These are phyloP conservation scores for Yarrowia galli DNA, from an alignment of 1,139 yeast genomes.

Conservation along the genomic window DNA sequence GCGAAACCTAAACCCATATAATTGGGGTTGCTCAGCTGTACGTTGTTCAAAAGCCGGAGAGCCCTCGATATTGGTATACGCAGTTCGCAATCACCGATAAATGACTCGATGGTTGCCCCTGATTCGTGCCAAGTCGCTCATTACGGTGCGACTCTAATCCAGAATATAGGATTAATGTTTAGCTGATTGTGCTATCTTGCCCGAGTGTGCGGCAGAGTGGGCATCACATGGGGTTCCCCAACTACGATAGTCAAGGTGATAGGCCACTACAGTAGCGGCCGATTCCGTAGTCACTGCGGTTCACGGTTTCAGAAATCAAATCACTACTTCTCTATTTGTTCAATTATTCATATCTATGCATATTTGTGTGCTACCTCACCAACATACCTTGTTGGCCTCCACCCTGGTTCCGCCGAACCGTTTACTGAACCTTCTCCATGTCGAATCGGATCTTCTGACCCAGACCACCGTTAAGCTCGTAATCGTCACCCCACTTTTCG, in stretches of 20 bases:
- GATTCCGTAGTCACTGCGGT: background rate
- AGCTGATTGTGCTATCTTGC: background rate
- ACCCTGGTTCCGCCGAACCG: slow-evolving; percentile 1
- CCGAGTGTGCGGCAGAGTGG: background rate
- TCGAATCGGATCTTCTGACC: slow-evolving; percentile 33
- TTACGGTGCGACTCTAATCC: slow-evolving; percentile 7
- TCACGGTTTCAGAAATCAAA: background rate
- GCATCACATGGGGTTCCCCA: background rate
- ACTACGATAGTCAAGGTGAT: too few species aligned
- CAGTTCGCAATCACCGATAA: slow-evolving; percentile 1
- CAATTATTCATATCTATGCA: slow-evolving; percentile 29
- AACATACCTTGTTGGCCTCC: slow-evolving; percentile 17
- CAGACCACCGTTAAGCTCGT: slow-evolving; percentile 64
- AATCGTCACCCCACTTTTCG: slow-evolving; percentile 81
- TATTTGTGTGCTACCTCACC: slow-evolving; percentile 24
- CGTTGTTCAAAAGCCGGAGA: background rate
- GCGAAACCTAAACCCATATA: background rate
- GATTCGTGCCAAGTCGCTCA: background rate
- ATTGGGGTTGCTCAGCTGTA: background rate
- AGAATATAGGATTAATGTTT: background rate
- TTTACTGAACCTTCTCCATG: slow-evolving; percentile 35
- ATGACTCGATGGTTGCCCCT: slow-evolving; percentile 2
- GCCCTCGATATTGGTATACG: too few species aligned
- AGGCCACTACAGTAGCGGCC: too few species aligned
- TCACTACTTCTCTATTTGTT: slow-evolving; percentile 1